phyloP scores from a whole-genome alignment of 805 yeast species.

The Kodamaea restingae region DNA sequence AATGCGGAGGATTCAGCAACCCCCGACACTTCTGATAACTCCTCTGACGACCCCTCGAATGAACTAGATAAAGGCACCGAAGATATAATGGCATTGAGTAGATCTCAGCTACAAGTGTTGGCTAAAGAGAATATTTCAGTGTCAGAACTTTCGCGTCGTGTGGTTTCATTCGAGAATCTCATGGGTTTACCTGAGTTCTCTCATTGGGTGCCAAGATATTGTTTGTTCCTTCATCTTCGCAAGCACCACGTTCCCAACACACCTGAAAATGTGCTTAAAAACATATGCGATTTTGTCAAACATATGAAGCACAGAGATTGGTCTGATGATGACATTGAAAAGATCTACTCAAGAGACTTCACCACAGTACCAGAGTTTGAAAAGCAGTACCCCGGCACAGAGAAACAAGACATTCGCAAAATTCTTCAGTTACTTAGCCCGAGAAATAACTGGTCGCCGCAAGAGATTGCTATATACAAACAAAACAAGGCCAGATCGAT shows the following conservation, averaged over 20 bases:
- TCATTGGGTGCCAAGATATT: constrained; percentile 1
- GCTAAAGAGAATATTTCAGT: background rate
- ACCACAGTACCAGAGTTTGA: background rate
- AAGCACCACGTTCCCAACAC: background rate
- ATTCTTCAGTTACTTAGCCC: background rate
- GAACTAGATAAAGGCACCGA: background rate
- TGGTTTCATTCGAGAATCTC: background rate
- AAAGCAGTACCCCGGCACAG: background rate
- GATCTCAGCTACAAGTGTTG: background rate
- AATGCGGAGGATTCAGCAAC: constrained; percentile 6
- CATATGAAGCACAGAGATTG: background rate
- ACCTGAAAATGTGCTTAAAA: background rate
- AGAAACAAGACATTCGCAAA: background rate
- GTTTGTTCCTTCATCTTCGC: background rate
- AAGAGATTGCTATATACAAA: background rate
- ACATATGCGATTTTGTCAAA: background rate
- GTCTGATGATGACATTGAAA: background rate
- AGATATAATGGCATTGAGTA: background rate
- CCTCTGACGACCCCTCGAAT: no score
- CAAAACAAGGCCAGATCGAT: constrained; percentile 2
- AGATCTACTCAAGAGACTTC: background rate
- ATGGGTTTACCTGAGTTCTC: background rate
- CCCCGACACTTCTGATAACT: constrained; percentile 14
- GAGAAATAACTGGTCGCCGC: background rate
- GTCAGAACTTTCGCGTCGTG: background rate